Evolutionary conservation across 2,329 filamentous ascomycete species (phyloP).

Genomic region (Fusarium coicis): DNA sequence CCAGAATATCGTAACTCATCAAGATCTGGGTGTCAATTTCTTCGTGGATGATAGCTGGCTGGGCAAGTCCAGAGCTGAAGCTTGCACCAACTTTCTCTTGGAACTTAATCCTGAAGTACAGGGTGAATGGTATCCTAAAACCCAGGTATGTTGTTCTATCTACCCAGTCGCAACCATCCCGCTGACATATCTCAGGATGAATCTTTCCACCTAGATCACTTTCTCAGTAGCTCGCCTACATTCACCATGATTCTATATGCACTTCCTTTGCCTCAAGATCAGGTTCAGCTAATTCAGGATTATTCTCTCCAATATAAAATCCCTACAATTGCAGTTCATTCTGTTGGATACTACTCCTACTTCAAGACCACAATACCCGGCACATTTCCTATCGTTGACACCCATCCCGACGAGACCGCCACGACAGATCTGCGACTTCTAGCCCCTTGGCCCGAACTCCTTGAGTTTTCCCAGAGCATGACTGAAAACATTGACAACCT

Average conservation of each 20-base stretch:
- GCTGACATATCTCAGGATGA: conserved; percentile 40
- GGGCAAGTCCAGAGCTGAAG: conserved; percentile 81
- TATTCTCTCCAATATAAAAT: conserved; percentile 68
- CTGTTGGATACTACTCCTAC: conserved; percentile 90
- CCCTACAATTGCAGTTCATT: conserved; percentile 85
- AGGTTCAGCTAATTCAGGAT: conserved; percentile 57
- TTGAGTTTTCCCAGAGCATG: conserved; percentile 72
- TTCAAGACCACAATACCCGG: conserved; percentile 82
- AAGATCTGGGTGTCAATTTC: conserved; percentile 95
- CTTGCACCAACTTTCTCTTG: conserved; percentile 78
- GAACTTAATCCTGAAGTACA: conserved; percentile 95
- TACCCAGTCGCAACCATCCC: background rate
- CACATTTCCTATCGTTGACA: conserved; percentile 94
- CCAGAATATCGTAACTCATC: conserved; percentile 77
- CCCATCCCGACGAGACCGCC: conserved; percentile 88
- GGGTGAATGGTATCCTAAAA: conserved; percentile 73
- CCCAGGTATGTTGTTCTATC: conserved; percentile 43
- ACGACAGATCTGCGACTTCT: conserved; percentile 87
- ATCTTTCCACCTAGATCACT: conserved; percentile 50
- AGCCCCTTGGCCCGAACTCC: conserved; percentile 85
- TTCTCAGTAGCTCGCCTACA: conserved; percentile 53
- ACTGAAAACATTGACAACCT: conserved; percentile 76
- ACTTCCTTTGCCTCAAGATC: conserved; percentile 58
- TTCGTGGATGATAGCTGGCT: conserved; percentile 85
- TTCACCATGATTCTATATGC: conserved; percentile 68